phyloP scores from a whole-genome alignment of 257 asterid species.

The Nicotiana attenuata region DNA sequence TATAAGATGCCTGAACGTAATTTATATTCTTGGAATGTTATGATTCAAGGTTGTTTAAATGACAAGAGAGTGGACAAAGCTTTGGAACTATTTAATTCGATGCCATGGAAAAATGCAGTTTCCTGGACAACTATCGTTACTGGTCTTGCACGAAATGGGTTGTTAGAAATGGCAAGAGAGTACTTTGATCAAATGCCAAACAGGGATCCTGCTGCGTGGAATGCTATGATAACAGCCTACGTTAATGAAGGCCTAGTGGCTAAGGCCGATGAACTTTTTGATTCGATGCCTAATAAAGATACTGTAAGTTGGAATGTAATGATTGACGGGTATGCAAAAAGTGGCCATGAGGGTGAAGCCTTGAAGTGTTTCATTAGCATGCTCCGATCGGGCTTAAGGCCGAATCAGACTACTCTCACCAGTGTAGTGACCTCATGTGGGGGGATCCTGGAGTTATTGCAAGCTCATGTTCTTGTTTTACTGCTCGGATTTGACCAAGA shows the following conservation, averaged over 20 bases:
- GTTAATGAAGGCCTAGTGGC: conserved; percentile 12
- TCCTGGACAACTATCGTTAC: conserved; percentile 62
- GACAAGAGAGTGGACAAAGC: conserved; percentile 41
- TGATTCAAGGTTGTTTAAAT: conserved; percentile 44
- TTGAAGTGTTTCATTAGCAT: conserved; percentile 4
- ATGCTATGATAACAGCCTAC: conserved; percentile 53
- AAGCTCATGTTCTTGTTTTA: conserved; percentile 10
- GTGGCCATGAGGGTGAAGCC: conserved; percentile 36
- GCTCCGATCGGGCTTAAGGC: conserved; percentile 7
- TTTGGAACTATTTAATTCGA: conserved; percentile 32
- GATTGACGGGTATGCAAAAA: conserved; percentile 46
- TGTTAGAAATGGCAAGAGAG: conserved; percentile 40
- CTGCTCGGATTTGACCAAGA: conserved; percentile 5
- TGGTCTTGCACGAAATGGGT: conserved; percentile 51
- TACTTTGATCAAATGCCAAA: conserved; percentile 54
- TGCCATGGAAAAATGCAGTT: conserved; percentile 48
- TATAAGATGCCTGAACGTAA: conserved; percentile 38
- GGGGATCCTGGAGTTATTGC: conserved; percentile 6
- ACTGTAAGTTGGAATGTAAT: conserved; percentile 45
- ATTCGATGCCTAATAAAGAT: conserved; percentile 33
- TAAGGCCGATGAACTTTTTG: conserved; percentile 22
- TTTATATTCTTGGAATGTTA: conserved; percentile 49
- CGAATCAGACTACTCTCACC: conserved; percentile 16
- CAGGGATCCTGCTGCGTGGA: conserved; percentile 61
- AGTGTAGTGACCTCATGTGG: conserved; percentile 13